Evolutionary conservation across 2,329 filamentous ascomycete genomes (phyloP).

Genomic region (Cercospora sesami): DNA sequence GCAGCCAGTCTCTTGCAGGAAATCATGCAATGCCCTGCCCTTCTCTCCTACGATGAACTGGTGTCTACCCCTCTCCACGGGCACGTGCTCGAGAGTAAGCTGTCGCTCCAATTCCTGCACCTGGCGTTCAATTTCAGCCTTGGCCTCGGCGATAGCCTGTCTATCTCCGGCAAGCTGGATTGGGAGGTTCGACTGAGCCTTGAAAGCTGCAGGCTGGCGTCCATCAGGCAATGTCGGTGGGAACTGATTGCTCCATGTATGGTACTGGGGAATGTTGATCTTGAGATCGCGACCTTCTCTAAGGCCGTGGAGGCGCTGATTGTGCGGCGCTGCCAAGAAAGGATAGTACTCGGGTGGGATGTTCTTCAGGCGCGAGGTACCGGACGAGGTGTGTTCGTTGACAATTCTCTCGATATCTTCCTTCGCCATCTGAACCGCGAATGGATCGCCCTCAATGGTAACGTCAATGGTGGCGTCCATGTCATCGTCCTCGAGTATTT

Average conservation of each 20-base stretch:
- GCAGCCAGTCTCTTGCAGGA: constrained; percentile 88
- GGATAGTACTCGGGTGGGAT: constrained; percentile 93
- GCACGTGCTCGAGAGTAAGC: constrained; percentile 73
- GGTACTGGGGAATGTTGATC: constrained; percentile 79
- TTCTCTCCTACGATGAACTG: constrained; percentile 91
- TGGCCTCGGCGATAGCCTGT: constrained; percentile 73
- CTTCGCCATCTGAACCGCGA: constrained; percentile 80
- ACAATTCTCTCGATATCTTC: constrained; percentile 85
- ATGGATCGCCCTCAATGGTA: constrained; percentile 83
- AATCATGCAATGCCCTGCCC: constrained; percentile 77
- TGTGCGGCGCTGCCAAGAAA: constrained; percentile 82
- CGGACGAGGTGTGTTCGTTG: constrained; percentile 77
- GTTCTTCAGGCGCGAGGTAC: constrained; percentile 76
- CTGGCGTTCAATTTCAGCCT: constrained; percentile 75
- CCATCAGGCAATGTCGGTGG: constrained; percentile 62
- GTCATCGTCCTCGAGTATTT: constrained; percentile 64
- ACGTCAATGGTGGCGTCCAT: constrained; percentile 79
- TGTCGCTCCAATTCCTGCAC: constrained; percentile 73
- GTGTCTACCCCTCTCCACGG: constrained; percentile 82
- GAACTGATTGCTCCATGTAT: constrained; percentile 68
- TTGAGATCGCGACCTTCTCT: constrained; percentile 74
- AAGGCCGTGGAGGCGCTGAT: constrained; percentile 65
- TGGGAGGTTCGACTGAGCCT: constrained; percentile 69
- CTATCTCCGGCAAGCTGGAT: constrained; percentile 89
- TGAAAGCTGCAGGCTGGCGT: constrained; percentile 69